These are phyloP conservation scores for Kazachstania bromeliacearum DNA, from an alignment of 805 yeast species.

Conservation along the genomic window DNA sequence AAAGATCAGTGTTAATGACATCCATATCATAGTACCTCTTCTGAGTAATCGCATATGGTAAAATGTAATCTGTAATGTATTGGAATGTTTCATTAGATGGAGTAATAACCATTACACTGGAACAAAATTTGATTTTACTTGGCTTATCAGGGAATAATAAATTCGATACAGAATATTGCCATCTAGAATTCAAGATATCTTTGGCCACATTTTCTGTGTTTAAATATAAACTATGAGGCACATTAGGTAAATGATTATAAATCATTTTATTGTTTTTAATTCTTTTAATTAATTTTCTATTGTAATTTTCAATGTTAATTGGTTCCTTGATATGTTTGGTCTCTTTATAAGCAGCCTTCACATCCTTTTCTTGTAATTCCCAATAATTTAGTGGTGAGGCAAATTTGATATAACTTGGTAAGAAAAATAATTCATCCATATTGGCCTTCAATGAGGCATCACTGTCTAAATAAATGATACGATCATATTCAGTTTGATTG, in stretches of 20 bases:
- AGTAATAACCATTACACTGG: constrained; percentile 51
- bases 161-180: constrained; percentile 15
- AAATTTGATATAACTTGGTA: constrained; percentile 37
- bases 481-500: constrained; percentile 38
- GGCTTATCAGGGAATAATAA: constrained; percentile 13
- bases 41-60: constrained; percentile 14
- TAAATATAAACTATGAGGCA: constrained; percentile 20
- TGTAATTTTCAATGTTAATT: constrained; percentile 17
- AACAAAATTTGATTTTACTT: constrained; percentile 28
- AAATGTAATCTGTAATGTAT: constrained; percentile 12
- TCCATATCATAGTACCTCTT: constrained; percentile 25
- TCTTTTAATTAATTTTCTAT: constrained; percentile 17
- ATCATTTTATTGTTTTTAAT: constrained; percentile 19
- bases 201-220: constrained; percentile 22
- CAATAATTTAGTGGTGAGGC: constrained; percentile 41
- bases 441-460: constrained; percentile 38
- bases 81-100: constrained; percentile 33
- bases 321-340: constrained; percentile 13
- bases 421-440: constrained; percentile 43
- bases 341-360: constrained; percentile 14
- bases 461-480: constrained; percentile 50
- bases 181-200: constrained; percentile 21
- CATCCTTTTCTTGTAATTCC: constrained; percentile 24
- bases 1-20: constrained; percentile 23
- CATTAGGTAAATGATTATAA: constrained; percentile 34